Percentiles rank a stretch among this genome's conserved stretches.
phyloP scores from a whole-genome alignment of 2,329 filamentous ascomycete genomes.

The Nectriaceae sp. region DNA sequence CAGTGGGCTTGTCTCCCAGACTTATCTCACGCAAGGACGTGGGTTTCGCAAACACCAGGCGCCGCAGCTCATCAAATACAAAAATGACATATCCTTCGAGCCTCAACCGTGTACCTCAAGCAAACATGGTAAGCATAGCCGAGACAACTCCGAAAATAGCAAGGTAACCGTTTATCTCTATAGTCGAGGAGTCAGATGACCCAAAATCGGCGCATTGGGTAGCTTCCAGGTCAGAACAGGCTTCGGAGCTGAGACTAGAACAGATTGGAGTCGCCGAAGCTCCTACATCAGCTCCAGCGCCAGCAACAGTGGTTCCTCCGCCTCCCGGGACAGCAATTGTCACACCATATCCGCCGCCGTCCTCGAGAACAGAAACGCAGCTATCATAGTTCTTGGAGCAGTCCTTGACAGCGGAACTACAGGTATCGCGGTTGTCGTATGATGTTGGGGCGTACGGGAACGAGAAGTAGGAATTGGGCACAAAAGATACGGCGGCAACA shows the following conservation, averaged over 20 bases:
- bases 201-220: conserved; percentile 39
- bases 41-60: no score
- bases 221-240: conserved; percentile 48
- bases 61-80: no score
- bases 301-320: conserved; percentile 53
- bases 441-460: conserved; percentile 60
- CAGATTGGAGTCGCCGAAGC: conserved; percentile 55
- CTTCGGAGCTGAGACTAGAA: conserved; percentile 54
- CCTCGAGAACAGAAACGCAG: conserved; percentile 52
- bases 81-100: no score
- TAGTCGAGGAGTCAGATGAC: conserved; percentile 14
- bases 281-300: conserved; percentile 41
- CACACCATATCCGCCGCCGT: conserved; percentile 48
- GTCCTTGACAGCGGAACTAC: conserved; percentile 50
- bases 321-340: conserved; percentile 58
- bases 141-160: not conserved
- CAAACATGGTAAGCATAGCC: not conserved
- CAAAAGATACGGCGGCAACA: conserved; percentile 48
- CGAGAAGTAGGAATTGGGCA: conserved; percentile 59
- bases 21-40: no score
- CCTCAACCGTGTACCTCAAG: no score
- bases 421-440: conserved; percentile 53
- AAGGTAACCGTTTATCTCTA: not conserved
- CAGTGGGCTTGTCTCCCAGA: no score
- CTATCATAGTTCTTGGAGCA: conserved; percentile 57